A percentile compares a stretch with the other conserved stretches of the same genome.
Evolutionary conservation across 352 stramenopile genomes (phyloP).

Genomic region (Phytophthora hibernalis): DNA sequence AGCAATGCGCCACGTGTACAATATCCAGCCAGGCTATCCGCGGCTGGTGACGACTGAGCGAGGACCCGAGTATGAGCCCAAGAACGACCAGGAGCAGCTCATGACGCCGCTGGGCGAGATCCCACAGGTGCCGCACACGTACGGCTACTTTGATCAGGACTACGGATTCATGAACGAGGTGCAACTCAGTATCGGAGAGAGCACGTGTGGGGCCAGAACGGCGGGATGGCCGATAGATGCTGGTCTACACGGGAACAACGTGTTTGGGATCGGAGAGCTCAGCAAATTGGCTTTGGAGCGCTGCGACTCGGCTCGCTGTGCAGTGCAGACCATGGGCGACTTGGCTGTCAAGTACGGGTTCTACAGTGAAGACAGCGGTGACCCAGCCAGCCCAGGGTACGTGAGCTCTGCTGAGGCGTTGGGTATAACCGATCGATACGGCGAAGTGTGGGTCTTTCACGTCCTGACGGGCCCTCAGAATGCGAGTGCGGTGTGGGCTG

Average conservation of each 20-base stretch:
- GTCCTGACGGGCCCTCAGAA: constrained; percentile 93
- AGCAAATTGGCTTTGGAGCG: constrained; percentile 93
- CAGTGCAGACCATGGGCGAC: constrained; percentile 92
- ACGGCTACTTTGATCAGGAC: constrained; percentile 94
- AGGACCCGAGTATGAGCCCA: constrained; percentile 71
- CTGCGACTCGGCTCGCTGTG: constrained; percentile 84
- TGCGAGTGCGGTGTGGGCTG: constrained; percentile 92
- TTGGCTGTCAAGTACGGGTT: constrained; percentile 95
- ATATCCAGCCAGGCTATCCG: constrained; percentile 72
- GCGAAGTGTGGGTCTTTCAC: constrained; percentile 96
- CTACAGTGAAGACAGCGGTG: constrained; percentile 91
- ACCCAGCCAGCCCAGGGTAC: constrained; percentile 61
- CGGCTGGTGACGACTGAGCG: constrained; percentile 76
- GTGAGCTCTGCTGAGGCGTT: constrained; percentile 86
- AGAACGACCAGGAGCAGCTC: constrained; percentile 36
- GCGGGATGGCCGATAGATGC: constrained; percentile 72
- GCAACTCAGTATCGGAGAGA: constrained; percentile 94
- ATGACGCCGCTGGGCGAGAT: constrained; percentile 85
- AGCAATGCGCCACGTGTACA: constrained; percentile 69
- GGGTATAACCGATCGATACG: constrained; percentile 85
- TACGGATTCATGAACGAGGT: constrained; percentile 97
- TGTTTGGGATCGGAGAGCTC: constrained; percentile 93
- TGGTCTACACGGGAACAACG: constrained; percentile 75
- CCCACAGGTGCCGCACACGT: constrained; percentile 91
- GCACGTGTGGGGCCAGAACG: constrained; percentile 89